These are phyloP conservation scores for Penicillium diatomitis DNA, from an alignment of 495 filamentous ascomycete species.

Conservation along the genomic window DNA sequence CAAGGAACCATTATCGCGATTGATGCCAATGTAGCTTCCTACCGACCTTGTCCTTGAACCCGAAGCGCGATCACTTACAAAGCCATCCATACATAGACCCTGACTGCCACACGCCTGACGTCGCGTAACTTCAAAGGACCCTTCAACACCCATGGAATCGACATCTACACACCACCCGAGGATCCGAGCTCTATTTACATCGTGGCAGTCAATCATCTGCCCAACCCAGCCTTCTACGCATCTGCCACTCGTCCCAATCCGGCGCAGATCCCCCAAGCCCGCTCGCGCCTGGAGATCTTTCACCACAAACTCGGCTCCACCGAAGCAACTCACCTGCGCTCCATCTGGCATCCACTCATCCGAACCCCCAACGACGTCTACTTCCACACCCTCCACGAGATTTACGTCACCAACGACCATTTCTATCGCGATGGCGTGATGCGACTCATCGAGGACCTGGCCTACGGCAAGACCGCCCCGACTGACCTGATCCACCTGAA, in stretches of 20 bases:
- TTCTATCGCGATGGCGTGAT: constrained; percentile 37
- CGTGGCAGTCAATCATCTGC: constrained; percentile 50
- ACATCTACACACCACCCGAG: constrained; percentile 40
- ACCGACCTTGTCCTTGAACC: too few species aligned
- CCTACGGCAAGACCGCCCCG: constrained; percentile 29
- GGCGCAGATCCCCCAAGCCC: constrained; percentile 21
- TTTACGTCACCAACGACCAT: constrained; percentile 57
- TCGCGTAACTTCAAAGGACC: constrained; percentile 44
- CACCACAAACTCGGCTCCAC: constrained; percentile 35
- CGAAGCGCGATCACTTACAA: too few species aligned
- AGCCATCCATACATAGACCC: constrained; percentile 26
- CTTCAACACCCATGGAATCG: constrained; percentile 54
- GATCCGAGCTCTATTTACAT: constrained; percentile 45
- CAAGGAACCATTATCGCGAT: too few species aligned
- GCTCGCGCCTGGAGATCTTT: constrained; percentile 52
- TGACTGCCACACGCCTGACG: constrained; percentile 35
- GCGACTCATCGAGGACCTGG: constrained; percentile 33
- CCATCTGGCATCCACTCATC: constrained; percentile 35
- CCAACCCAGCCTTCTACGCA: constrained; percentile 31
- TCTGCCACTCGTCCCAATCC: neutral
- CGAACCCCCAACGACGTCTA: constrained; percentile 54
- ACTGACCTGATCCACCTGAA: neutral
- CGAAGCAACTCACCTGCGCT: constrained; percentile 34
- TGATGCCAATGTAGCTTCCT: too few species aligned
- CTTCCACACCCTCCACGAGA: constrained; percentile 34